A percentile compares a stretch with the other conserved stretches of the same genome.
Conservation (phyloP, 495 filamentous ascomycete genomes). For the Penicillium antarcticum region DNA sequence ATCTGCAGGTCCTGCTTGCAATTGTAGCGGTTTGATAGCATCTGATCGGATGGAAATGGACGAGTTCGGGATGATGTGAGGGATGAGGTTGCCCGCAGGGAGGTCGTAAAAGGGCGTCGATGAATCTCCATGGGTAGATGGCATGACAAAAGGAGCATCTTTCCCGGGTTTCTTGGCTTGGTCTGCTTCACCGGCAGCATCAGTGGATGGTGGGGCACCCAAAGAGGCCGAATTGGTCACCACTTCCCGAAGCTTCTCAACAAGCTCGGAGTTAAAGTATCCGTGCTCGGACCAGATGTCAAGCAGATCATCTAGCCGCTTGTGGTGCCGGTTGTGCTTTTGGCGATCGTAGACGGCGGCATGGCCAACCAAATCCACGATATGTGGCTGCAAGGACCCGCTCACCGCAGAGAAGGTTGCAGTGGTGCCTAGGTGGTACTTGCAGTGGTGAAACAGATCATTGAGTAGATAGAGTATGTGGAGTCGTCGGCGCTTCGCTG, state of each 20-base stretch:
- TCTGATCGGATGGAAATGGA: conserved; percentile 67
- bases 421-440: conserved; percentile 49
- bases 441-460: conserved; percentile 78
- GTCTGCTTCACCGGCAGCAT: conserved; percentile 18
- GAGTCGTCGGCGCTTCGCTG: conserved; percentile 65
- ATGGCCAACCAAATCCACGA: conserved; percentile 59
- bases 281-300: conserved; percentile 67
- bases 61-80: conserved; percentile 73
- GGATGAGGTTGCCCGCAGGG: conserved; percentile 78
- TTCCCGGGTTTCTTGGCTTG: conserved; percentile 37
- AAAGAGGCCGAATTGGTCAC: conserved; percentile 43
- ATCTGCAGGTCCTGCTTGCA: conserved; percentile 69
- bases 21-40: conserved; percentile 70
- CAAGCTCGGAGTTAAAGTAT: conserved; percentile 61
- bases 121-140: conserved; percentile 72
- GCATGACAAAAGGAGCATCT: conserved; percentile 65
- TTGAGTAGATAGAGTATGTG: conserved; percentile 81
- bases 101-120: conserved; percentile 78
- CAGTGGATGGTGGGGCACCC: conserved; percentile 18
- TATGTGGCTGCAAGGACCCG: conserved; percentile 54
- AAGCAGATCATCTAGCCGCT: conserved; percentile 63
- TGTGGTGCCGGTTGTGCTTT: conserved; percentile 62
- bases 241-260: conserved; percentile 58
- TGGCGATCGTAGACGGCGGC: conserved; percentile 57
- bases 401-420: conserved; percentile 52